These are phyloP conservation scores for Flaveria trinervia DNA, from an alignment of 129 eudicot genomes.

Conservation along the genomic window DNA sequence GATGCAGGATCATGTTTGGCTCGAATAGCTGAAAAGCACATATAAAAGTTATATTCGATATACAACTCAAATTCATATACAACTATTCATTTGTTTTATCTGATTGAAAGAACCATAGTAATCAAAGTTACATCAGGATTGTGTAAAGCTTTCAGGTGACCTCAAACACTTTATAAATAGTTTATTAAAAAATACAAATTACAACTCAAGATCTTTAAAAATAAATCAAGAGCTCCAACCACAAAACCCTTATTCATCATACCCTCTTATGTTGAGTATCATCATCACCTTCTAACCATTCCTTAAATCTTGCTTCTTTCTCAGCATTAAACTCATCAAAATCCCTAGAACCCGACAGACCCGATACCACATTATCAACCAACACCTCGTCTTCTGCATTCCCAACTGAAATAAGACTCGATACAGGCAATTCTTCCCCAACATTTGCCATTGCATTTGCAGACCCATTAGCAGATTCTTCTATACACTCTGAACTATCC, in stretches of 20 bases:
- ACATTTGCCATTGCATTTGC: constrained; percentile 18
- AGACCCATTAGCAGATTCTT: constrained; percentile 15
- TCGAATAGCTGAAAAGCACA: too few species aligned
- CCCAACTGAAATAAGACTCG: constrained; percentile 41
- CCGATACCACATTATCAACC: constrained; percentile 34
- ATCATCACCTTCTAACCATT: constrained; percentile 60
- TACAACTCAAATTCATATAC: too few species aligned
- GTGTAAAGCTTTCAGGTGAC: neutral
- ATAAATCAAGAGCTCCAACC: constrained; percentile 9
- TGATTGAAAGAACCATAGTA: neutral
- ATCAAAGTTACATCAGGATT: neutral
- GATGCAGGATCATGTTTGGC: too few species aligned
- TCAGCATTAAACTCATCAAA: constrained; percentile 66
- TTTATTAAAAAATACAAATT: constrained; percentile 25
- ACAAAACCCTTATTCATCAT: constrained; percentile 26
- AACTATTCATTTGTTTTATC: neutral
- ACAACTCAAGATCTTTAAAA: constrained; percentile 17
- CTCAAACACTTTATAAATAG: neutral
- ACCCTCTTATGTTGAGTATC: constrained; percentile 13
- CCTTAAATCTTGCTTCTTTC: constrained; percentile 73
- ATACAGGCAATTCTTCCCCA: constrained; percentile 39
- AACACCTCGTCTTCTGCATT: constrained; percentile 33
- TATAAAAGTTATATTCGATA: too few species aligned
- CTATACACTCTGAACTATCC: too few species aligned
- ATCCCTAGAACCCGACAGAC: constrained; percentile 34